Percentiles rank a stretch among this genome's conserved stretches.
phyloP scores from a whole-genome alignment of 768 basidiomycete genomes.

The Lactifluus volemus region DNA sequence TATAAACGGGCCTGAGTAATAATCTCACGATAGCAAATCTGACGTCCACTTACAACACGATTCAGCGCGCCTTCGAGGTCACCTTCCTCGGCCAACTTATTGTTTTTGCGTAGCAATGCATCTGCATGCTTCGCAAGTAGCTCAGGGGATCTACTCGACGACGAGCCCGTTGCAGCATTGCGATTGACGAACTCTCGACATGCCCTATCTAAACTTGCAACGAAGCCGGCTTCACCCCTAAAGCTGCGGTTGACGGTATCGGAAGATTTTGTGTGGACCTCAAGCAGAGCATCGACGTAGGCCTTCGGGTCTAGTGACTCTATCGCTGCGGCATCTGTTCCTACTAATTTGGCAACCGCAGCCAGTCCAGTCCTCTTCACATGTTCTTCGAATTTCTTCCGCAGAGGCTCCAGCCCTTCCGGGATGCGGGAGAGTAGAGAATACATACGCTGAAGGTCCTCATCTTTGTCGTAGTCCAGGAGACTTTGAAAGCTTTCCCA shows the following conservation, averaged over 20 bases:
- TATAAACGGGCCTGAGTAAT: conserved; percentile 27
- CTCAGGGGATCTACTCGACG: conserved; percentile 82
- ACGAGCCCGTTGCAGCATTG: conserved; percentile 83
- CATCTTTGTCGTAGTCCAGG: conserved; percentile 89
- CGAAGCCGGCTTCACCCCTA: conserved; percentile 87
- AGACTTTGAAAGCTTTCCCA: conserved; percentile 88
- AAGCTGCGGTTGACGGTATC: conserved; percentile 86
- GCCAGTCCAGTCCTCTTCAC: conserved; percentile 85
- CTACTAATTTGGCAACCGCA: conserved; percentile 64
- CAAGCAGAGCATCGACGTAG: conserved; percentile 87
- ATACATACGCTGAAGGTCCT: conserved; percentile 95
- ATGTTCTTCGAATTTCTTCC: conserved; percentile 90
- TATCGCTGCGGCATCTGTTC: conserved; percentile 43
- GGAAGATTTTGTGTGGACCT: conserved; percentile 86
- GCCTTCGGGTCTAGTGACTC: conserved; percentile 82
- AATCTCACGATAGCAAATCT: neutral
- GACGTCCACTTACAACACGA: conserved; percentile 58
- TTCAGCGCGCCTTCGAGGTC: conserved; percentile 86
- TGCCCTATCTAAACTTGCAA: conserved; percentile 88
- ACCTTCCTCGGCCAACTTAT: conserved; percentile 89
- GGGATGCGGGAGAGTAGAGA: conserved; percentile 82
- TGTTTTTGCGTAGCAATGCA: conserved; percentile 82
- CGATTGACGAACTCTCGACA: conserved; percentile 93
- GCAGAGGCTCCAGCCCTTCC: conserved; percentile 82
- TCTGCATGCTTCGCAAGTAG: conserved; percentile 90